phyloP scores from a whole-genome alignment of 805 yeast species.

The Tetrapisispora phaffii region DNA sequence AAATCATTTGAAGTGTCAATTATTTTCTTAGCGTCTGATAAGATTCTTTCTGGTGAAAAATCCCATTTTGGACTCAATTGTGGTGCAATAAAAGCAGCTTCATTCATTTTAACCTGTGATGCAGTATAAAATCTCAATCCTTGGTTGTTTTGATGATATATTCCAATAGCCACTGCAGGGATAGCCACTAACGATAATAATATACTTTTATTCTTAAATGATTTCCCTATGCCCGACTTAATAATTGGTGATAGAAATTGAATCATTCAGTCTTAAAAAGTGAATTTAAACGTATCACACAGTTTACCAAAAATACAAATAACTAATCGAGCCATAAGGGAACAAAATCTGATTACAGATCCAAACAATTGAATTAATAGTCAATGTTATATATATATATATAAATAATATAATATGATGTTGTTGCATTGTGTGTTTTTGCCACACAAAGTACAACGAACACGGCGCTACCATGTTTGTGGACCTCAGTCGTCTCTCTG shows the following conservation, averaged over 20 bases:
- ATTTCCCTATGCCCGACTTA: not conserved
- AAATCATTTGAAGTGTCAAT: slow-evolving; percentile 36
- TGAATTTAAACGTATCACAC: too few species aligned
- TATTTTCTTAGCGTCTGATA: slow-evolving; percentile 34
- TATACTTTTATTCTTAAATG: not conserved
- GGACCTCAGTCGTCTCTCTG: not conserved
- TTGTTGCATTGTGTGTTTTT: too few species aligned
- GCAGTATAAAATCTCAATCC: not conserved
- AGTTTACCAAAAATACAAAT: not conserved
- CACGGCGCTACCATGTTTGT: slow-evolving; percentile 2
- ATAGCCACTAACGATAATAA: slow-evolving; percentile 5
- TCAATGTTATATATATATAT: too few species aligned
- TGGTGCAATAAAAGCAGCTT: slow-evolving; percentile 11
- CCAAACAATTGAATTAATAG: too few species aligned
- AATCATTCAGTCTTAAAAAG: not conserved
- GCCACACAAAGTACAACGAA: too few species aligned
- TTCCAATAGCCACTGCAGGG: slow-evolving; percentile 4
- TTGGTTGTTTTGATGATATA: not conserved
- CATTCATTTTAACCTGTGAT: not conserved
- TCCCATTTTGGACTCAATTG: slow-evolving; percentile 47
- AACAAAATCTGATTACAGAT: too few species aligned
- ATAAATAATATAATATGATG: too few species aligned
- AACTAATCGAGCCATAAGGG: not conserved
- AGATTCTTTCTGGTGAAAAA: slow-evolving; percentile 43
- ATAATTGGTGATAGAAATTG: not conserved